Evolutionary conservation across 257 asterid genomes (phyloP).

Genomic region (Craterostigma plantagineum): DNA sequence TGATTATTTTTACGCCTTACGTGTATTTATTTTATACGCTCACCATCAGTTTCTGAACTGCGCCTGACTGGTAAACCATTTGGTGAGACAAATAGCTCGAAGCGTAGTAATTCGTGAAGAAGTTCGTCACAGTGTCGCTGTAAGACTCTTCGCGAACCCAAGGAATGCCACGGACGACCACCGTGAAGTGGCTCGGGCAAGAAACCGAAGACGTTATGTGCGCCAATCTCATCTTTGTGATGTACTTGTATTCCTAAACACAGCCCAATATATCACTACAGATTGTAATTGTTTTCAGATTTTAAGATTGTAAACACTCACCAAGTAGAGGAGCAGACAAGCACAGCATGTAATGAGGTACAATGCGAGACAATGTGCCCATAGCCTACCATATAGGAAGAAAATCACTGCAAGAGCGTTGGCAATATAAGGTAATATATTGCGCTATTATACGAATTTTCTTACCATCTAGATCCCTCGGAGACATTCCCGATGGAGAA

Average conservation of each 20-base stretch:
- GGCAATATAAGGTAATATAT: too few relatives aligned
- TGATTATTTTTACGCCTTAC: too few relatives aligned
- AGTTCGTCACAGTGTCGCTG: conserved; percentile 40
- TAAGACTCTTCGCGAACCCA: conserved; percentile 55
- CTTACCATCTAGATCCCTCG: conserved; percentile 73
- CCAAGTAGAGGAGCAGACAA: conserved; percentile 73
- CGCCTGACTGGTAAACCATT: conserved; percentile 64
- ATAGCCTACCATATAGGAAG: conserved; percentile 41
- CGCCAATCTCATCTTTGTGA: conserved; percentile 57
- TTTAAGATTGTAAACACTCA: conserved; percentile 20
- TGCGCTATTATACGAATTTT: not conserved
- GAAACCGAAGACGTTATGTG: conserved; percentile 46
- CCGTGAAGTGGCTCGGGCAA: conserved; percentile 64
- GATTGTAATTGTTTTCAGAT: too few relatives aligned
- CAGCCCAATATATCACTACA: not conserved
- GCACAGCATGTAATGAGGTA: conserved; percentile 51
- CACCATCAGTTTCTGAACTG: conserved; percentile 83
- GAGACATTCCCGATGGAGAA: conserved; percentile 72
- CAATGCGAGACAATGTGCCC: conserved; percentile 82
- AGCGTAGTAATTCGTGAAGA: conserved; percentile 63
- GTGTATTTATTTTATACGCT: conserved; percentile 10
- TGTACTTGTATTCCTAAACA: conserved; percentile 64
- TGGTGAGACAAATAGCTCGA: conserved; percentile 87
- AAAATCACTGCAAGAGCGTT: too few relatives aligned
- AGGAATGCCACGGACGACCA: conserved; percentile 89